Base-by-base conservation (phyloP, 2,329 filamentous ascomycete genomes). In the Pseudogymnoascus sp. region DNA sequence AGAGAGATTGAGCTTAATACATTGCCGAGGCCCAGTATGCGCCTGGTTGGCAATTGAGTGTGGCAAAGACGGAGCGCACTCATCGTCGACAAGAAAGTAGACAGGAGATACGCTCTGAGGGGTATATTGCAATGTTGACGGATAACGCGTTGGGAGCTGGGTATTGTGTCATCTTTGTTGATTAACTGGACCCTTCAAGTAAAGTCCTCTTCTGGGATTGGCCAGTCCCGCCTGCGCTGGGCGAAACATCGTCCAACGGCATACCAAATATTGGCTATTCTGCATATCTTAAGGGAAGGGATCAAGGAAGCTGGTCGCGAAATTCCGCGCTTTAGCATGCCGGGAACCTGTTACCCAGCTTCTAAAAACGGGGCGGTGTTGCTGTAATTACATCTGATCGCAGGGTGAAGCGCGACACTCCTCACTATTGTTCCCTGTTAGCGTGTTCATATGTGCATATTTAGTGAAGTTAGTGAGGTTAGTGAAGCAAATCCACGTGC, bases 141-240 rank as follows among this genome's bases (percentile, higher is more conserved):
- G 44, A 50, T 15, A 9, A 50, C 44, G 44, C 44, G 44, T 50
- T 15, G 23, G 8, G 9, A 28, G 44, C 44, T 50, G 23, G 21
- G 31, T 15, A 50, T 50, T 50, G 44, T 50, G 44, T 50, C 44
- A 50, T 50, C 44, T 28, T 50, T 50, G 44, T 50, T 50, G 44
- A 50, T 50, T 50, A 50, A 50, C 23, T n/a, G 44, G 21, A 28
- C 23, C 44, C 23, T 11, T 50, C 23, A 28, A 3, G 44, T 31
- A 50, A 8, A 50, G 11, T 28, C 23, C 23, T 28, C 23, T 8
- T 23, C 44, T 50, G 44, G 23, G 23, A 50, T 50, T 50, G 44
- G 44, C 23, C 44, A 17, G 8, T 28, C 15, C 15, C 3, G 15
- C 8, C 15, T 4, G 8, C 19, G 15, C 15, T 50, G 44, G 8